Conservation (phyloP, 225 moss, liverwort and hornwort genomes). For the Takakia lepidozioides region DNA sequence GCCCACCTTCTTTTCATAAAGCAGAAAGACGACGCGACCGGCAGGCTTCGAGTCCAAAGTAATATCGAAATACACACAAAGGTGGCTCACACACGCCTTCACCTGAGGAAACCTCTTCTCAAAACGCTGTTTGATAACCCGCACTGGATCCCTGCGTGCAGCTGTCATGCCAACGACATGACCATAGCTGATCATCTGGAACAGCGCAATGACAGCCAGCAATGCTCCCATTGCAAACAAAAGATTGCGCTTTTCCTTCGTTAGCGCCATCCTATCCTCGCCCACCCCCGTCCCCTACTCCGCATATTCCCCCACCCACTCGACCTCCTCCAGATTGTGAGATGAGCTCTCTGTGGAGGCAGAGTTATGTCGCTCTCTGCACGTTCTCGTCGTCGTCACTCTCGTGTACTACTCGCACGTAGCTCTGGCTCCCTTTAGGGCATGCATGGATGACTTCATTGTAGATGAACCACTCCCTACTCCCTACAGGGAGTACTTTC, state of each 20-base stretch:
- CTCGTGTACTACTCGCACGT: too few relatives aligned
- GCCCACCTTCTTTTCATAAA: slow-evolving; percentile 48
- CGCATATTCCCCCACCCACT: too few relatives aligned
- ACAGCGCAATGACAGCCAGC: slow-evolving; percentile 36
- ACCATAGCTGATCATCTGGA: slow-evolving; percentile 47
- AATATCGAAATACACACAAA: slow-evolving; percentile 65
- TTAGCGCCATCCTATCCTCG: slow-evolving; percentile 34
- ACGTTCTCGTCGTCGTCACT: too few relatives aligned
- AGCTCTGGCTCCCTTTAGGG: too few relatives aligned
- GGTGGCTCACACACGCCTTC: slow-evolving; percentile 40
- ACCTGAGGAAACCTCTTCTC: slow-evolving; percentile 15
- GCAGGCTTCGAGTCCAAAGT: slow-evolving; percentile 34
- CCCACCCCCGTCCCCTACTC: too few relatives aligned
- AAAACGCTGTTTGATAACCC: not conserved
- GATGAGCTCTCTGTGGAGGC: too few relatives aligned
- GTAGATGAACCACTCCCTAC: too few relatives aligned
- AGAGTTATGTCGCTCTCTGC: too few relatives aligned
- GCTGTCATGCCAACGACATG: slow-evolving; percentile 7
- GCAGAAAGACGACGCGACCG: slow-evolving; percentile 66
- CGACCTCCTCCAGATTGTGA: too few relatives aligned
- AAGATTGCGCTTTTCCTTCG: slow-evolving; percentile 49
- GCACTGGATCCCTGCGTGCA: not conserved
- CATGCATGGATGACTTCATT: too few relatives aligned
- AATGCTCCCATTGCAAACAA: slow-evolving; percentile 33
- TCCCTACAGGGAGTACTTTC: too few relatives aligned